A percentile compares a stretch with the other conserved stretches of the same genome.
phyloP scores from a whole-genome alignment of 768 basidiomycete genomes.

The Collybia mongolica region DNA sequence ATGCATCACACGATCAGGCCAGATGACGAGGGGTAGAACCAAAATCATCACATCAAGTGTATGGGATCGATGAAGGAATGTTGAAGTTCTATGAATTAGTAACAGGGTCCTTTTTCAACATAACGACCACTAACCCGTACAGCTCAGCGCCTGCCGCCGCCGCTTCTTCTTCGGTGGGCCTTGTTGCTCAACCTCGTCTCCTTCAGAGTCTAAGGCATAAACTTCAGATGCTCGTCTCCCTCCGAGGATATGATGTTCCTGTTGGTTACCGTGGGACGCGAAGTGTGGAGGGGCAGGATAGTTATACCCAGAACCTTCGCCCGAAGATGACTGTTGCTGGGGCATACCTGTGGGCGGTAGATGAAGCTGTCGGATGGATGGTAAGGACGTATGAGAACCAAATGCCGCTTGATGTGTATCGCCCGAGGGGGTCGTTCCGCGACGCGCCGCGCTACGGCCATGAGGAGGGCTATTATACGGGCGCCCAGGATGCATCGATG shows the following conservation, averaged over 20 bases:
- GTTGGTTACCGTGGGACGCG: conserved; percentile 23
- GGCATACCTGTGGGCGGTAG: conserved; percentile 51
- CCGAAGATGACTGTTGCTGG: conserved; percentile 18
- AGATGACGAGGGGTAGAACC: conserved; percentile 16
- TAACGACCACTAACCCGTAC: conserved; percentile 61
- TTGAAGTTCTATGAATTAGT: conserved; percentile 13
- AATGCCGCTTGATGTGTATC: conserved; percentile 18
- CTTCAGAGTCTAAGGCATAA: conserved; percentile 53
- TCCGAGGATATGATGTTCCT: conserved; percentile 16
- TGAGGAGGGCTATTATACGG: conserved; percentile 8
- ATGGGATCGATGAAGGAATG: too few species aligned
- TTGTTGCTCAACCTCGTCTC: conserved; percentile 47
- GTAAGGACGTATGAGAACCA: conserved; percentile 42
- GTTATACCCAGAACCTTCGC: conserved; percentile 16
- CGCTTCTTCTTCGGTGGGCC: conserved; percentile 81
- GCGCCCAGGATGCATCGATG: conserved; percentile 14
- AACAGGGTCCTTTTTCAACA: conserved; percentile 15
- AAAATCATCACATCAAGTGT: too few species aligned
- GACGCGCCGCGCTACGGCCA: conserved; percentile 21
- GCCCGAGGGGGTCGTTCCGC: conserved; percentile 17
- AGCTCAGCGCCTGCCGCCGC: conserved; percentile 78
- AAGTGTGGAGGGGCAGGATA: conserved; percentile 24
- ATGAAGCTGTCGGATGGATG: conserved; percentile 69
- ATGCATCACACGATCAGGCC: conserved; percentile 26
- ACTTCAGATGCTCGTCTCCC: conserved; percentile 27